Base-by-base conservation (phyloP, 2,329 filamentous ascomycete species). In the Penicillium sp. region DNA sequence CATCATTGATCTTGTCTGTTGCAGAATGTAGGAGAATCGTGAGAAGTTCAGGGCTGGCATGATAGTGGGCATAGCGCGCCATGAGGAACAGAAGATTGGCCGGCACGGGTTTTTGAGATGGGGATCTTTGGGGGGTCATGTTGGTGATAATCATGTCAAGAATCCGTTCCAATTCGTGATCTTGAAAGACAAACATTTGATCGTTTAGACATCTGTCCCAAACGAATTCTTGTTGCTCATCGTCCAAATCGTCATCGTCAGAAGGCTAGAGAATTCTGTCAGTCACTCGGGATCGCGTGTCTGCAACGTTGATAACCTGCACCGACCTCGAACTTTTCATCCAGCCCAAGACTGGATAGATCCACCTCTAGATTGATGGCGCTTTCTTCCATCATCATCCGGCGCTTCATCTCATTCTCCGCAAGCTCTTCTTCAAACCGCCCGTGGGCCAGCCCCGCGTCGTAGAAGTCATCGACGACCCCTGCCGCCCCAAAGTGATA, bases 121-220 rank as follows among this genome's bases (percentile, higher is more conserved):
- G 88, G 28, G 91, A 95, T 59, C 93, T 80, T 71, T 96, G 90
- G 1, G 93, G 93, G 1, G 89, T 94, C 93, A 98, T 97, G 62
- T 93, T 91, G 52, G 91, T 97, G 64, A 98, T 95, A 65, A 97
- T 84, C 47, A 97, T 93, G 65, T 95, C 87, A 57, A 98, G 79
- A 61, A 98, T 96, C 49, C 85, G 84, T 49, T 91, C 86, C 44
- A 98, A 79, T 64, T 98, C 91, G 65, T 82, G 85, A 58, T 97
- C 91, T 67, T 98, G 93, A 66, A 98, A 98, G 34, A 98, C 93
- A 66, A 98, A 98, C 93, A 98, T 98, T 67, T 98, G 93, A 66
- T 98, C 93, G 65, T 96, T 89, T 42, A 95, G 76, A 68, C 93
- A 98, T 59, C 87, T 80, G 54, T 86, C 86, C 93, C 93, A 98